These are phyloP conservation scores for Baudoinia panamericana DNA, from an alignment of 495 filamentous ascomycete species.

Conservation along the genomic window DNA sequence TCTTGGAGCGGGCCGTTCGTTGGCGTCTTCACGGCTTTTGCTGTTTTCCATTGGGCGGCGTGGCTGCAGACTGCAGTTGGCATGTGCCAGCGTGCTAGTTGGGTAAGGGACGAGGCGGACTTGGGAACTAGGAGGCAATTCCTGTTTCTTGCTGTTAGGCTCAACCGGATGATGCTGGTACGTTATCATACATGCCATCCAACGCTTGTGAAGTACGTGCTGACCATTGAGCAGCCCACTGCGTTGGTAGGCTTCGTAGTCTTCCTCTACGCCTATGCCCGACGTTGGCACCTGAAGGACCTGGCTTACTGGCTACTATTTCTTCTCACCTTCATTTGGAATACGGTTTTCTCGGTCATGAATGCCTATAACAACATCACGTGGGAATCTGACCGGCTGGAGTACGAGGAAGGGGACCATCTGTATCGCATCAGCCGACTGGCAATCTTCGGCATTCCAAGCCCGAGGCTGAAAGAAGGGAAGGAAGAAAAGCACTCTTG, in stretches of 20 bases:
- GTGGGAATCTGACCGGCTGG: slow-evolving; percentile 16
- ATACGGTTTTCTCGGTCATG: slow-evolving; percentile 18
- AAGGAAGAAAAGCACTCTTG: background rate
- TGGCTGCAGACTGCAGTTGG: slow-evolving; percentile 15
- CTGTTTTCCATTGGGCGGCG: slow-evolving; percentile 13
- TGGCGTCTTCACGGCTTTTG: slow-evolving; percentile 4
- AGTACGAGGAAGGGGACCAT: slow-evolving; percentile 13
- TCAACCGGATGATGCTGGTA: slow-evolving; percentile 19
- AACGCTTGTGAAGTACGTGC: background rate
- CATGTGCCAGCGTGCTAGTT: slow-evolving; percentile 18
- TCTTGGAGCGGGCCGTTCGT: slow-evolving; percentile 4
- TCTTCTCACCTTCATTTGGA: slow-evolving; percentile 20
- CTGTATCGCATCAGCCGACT: slow-evolving; percentile 9
- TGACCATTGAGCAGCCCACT: slow-evolving; percentile 9
- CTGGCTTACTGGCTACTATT: slow-evolving; percentile 17
- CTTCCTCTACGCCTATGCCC: slow-evolving; percentile 17
- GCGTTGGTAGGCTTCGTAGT: slow-evolving; percentile 11
- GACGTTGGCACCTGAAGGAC: slow-evolving; percentile 5
- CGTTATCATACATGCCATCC: background rate
- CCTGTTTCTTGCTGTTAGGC: slow-evolving; percentile 16
- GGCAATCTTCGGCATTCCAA: slow-evolving; percentile 13
- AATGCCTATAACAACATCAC: slow-evolving; percentile 24
- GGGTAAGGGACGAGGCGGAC: slow-evolving; percentile 17
- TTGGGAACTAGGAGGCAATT: slow-evolving; percentile 13
- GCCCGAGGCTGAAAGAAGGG: slow-evolving; percentile 1